phyloP scores from a whole-genome alignment of 2,329 filamentous ascomycete genomes.

The Fusarium decemcellulare region DNA sequence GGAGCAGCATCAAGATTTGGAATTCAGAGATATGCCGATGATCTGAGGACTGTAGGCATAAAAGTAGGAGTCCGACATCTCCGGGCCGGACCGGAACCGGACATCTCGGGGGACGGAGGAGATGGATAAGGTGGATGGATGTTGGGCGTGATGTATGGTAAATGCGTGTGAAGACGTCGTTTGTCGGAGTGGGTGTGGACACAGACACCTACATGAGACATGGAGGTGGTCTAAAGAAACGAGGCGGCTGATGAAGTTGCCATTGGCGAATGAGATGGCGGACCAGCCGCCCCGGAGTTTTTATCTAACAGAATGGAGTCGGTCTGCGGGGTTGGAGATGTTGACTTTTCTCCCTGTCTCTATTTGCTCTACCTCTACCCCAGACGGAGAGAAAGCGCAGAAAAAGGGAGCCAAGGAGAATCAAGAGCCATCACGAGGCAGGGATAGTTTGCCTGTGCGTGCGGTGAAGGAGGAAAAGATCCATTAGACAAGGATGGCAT shows the following conservation, averaged over 20 bases:
- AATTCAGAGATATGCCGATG: background rate
- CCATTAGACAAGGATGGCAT: background rate
- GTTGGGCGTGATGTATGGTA: conserved; percentile 11
- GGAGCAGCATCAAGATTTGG: background rate
- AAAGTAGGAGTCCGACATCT: background rate
- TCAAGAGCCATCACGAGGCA: background rate
- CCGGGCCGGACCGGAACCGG: conserved; percentile 29
- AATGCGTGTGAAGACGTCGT: conserved; percentile 3
- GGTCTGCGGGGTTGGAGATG: conserved; percentile 22
- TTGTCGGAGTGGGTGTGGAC: background rate
- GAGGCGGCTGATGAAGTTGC: conserved; percentile 16
- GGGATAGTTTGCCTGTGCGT: background rate
- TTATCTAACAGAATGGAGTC: background rate
- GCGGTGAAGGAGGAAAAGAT: background rate
- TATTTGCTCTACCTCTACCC: conserved; percentile 1
- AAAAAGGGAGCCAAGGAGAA: conserved; percentile 7
- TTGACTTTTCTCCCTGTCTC: background rate
- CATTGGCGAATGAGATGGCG: conserved; percentile 33
- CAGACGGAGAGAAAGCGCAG: background rate
- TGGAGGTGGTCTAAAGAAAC: background rate
- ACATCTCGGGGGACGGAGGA: conserved; percentile 7
- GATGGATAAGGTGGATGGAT: background rate
- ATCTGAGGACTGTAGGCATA: background rate
- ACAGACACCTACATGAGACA: conserved; percentile 5
- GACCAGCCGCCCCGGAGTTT: conserved; percentile 8